Evolutionary conservation across 495 filamentous ascomycete genomes (phyloP).

Genomic region (Tetracladium marchalianum): DNA sequence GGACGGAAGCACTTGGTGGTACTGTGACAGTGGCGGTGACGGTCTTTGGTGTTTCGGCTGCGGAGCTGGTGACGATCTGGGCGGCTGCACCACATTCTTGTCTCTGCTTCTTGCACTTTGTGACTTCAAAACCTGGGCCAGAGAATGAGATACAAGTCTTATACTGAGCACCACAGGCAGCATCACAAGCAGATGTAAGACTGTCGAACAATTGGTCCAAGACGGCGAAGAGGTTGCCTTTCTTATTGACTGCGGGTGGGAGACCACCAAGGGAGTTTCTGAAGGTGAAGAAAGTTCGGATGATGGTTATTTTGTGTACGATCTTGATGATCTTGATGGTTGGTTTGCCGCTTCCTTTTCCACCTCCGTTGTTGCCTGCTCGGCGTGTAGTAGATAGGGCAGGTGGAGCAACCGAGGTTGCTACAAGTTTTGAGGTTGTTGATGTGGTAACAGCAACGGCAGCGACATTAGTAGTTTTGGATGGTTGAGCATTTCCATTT

Average conservation of each 20-base stretch:
- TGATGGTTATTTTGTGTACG: slow-evolving; percentile 9
- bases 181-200: slow-evolving; percentile 5
- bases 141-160: slow-evolving; percentile 10
- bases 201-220: slow-evolving; percentile 14
- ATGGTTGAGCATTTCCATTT: too few relatives aligned
- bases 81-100: slow-evolving; percentile 8
- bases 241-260: slow-evolving; percentile 11
- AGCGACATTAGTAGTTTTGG: too few relatives aligned
- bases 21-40: slow-evolving; percentile 8
- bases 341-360: too few relatives aligned
- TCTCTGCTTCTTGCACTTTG: slow-evolving; percentile 12
- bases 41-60: background rate
- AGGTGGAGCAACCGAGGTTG: too few relatives aligned
- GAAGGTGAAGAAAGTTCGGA: slow-evolving; percentile 19
- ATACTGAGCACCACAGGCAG: slow-evolving; percentile 14
- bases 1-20: slow-evolving; percentile 6
- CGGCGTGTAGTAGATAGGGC: too few relatives aligned
- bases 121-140: slow-evolving; percentile 12
- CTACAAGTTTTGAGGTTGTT: too few relatives aligned
- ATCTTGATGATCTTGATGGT: background rate
- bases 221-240: slow-evolving; percentile 5
- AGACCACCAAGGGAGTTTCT: slow-evolving; percentile 10
- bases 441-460: too few relatives aligned
- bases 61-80: background rate
- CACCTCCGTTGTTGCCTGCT: too few relatives aligned